Evolutionary conservation across 2,329 filamentous ascomycete species (phyloP).

Genomic region (Zymoseptoria ardabiliae): DNA sequence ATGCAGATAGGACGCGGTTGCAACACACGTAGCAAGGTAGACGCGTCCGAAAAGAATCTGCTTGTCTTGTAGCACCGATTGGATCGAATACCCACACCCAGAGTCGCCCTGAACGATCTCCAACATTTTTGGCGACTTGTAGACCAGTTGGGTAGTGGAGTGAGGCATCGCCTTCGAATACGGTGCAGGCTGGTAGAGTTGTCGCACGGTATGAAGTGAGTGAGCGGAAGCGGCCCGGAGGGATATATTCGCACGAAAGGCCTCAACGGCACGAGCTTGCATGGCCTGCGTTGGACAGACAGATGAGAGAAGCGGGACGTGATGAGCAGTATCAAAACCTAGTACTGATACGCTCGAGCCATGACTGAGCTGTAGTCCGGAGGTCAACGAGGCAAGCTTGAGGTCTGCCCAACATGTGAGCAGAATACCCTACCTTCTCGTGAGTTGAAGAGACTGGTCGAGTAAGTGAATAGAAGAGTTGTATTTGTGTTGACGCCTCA

Average conservation of each 20-base stretch:
- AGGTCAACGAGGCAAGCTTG: too few relatives aligned
- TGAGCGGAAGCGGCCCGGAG: neutral
- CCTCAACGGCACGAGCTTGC: neutral
- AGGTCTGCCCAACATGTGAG: too few relatives aligned
- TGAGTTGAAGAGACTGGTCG: too few relatives aligned
- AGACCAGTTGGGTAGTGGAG: neutral
- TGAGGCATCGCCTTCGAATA: neutral
- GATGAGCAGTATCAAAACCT: too few relatives aligned
- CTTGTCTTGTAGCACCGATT: constrained; percentile 1
- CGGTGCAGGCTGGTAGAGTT: neutral
- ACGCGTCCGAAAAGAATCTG: neutral
- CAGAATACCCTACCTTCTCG: too few relatives aligned
- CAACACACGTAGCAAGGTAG: constrained; percentile 4
- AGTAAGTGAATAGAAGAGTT: too few relatives aligned
- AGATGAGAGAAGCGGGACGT: too few relatives aligned
- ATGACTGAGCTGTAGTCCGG: too few relatives aligned
- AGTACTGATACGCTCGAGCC: too few relatives aligned
- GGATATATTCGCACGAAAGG: neutral
- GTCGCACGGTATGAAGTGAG: neutral
- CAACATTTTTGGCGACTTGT: neutral
- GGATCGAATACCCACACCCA: neutral
- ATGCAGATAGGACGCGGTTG: neutral
- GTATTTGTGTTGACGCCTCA: too few relatives aligned
- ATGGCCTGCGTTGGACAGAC: neutral
- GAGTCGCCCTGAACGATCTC: neutral